Conservation (phyloP, 352 stramenopile species). For the Globisporangium okanoganense region DNA sequence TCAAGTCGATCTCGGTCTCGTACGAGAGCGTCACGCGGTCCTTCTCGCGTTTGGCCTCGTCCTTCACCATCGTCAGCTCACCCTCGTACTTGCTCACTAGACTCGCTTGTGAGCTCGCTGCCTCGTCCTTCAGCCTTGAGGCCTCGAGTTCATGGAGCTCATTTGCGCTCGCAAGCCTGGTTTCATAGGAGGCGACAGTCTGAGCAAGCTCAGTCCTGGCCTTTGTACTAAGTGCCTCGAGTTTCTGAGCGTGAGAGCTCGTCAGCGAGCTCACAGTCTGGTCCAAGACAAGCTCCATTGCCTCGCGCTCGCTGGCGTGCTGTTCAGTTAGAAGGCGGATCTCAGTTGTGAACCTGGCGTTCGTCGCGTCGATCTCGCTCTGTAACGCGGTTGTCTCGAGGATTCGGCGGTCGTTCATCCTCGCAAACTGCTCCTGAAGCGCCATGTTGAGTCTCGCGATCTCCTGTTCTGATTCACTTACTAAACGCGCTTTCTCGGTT, state of each 20-base stretch:
- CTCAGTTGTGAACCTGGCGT: constrained; percentile 9
- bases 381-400: constrained; percentile 22
- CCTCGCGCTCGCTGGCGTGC: constrained; percentile 21
- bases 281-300: constrained; percentile 14
- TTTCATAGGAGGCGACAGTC: constrained; percentile 22
- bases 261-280: constrained; percentile 17
- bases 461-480: constrained; percentile 21
- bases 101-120: constrained; percentile 13
- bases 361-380: constrained; percentile 16
- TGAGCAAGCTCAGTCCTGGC: constrained; percentile 21
- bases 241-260: constrained; percentile 20
- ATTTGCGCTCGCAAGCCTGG: constrained; percentile 8
- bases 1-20: constrained; percentile 41
- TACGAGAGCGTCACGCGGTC: constrained; percentile 30
- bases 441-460: constrained; percentile 22
- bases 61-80: constrained; percentile 7
- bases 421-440: constrained; percentile 28
- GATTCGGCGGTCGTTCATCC: constrained; percentile 18
- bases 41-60: constrained; percentile 18
- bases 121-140: constrained; percentile 10
- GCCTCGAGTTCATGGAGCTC: constrained; percentile 20
- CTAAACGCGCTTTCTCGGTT: constrained; percentile 19
- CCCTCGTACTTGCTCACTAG: constrained; percentile 14
- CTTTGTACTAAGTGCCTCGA: constrained; percentile 15
- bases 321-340: constrained; percentile 22